Base-by-base conservation (phyloP, 108 stramenopile species). In the Nannochloropsis salina region DNA sequence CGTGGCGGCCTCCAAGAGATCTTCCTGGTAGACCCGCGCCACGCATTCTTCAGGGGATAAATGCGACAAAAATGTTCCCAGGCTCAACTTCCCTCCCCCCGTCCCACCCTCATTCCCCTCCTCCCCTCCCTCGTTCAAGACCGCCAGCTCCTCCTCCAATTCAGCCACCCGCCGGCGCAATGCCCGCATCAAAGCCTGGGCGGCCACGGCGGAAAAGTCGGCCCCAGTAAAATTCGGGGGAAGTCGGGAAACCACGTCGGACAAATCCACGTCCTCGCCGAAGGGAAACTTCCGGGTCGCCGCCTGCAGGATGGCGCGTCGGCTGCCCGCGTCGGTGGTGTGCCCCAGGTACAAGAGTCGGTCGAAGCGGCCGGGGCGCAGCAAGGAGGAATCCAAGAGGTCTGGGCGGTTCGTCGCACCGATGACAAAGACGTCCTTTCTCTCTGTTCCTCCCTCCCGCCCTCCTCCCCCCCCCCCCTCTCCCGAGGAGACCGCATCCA, bases 201-300 rank as follows among this genome's bases (percentile, higher is more conserved):
- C 94, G 9, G 94, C 95, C 41, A 97, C 92, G 20, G 94, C 93
- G 20, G 96, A 95, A 82, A 98, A 94, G 85, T 98, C 97, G 1
- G 97, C 97, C 41, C 96, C 96, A 79, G 95, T 96, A 42, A 97
- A 90, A 31, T 93, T 91, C 8, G 92, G 85, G 9, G 97, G 95
- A 22, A 96, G 86, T 9, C 89, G 87, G 9, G 92, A 90, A 83
- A 94, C 94, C 40, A 96, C 93, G 51, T 89, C 51, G 79, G 85
- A 47, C 31, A 93, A 80, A 85, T 92, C 87, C 21, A 80, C 82
- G n/a, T 92, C 94, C 43, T 91, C 91, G 42, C 94, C 94, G 43
- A 98, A 92, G 42, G 84, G 92, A 86, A 96, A 94, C 84, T 96
- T 96, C 18, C 96, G 92, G 20, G 95, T 93, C 88, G 94, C 94